These are phyloP conservation scores for Ceratocystis cacaofunesta DNA, from an alignment of 2,329 filamentous ascomycete species.

Conservation along the genomic window DNA sequence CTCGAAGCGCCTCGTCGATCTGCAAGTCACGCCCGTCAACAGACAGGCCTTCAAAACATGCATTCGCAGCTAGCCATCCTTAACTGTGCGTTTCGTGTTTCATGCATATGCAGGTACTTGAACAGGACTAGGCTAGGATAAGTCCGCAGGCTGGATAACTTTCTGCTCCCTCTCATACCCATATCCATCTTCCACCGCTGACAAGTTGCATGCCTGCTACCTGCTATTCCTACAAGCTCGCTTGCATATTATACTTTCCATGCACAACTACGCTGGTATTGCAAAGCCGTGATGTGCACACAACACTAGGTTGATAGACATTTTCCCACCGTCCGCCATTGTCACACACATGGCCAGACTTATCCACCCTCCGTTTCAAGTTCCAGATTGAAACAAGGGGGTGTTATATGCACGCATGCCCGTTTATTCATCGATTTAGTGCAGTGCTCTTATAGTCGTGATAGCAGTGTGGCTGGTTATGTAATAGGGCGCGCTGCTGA, in stretches of 20 bases:
- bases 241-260: too few relatives aligned
- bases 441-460: neutral
- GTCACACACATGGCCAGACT: neutral
- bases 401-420: neutral
- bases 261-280: too few relatives aligned
- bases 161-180: neutral
- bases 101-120: slow-evolving; percentile 3
- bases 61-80: neutral
- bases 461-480: neutral
- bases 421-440: neutral
- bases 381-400: neutral
- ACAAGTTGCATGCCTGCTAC: too few relatives aligned
- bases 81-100: slow-evolving; percentile 1
- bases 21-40: neutral
- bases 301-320: neutral
- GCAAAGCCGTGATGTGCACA: neutral
- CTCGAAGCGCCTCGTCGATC: neutral
- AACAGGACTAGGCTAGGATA: neutral
- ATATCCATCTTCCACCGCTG: too few relatives aligned
- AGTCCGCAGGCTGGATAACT: neutral
- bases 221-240: too few relatives aligned
- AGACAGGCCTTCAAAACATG: slow-evolving; percentile 3
- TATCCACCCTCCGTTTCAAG: neutral
- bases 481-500: too few relatives aligned
- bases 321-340: neutral